Evolutionary conservation across 306 rosid species (phyloP), one percentile per base, ranked within the genome.

Genomic region (Lablab purpureus): DNA sequence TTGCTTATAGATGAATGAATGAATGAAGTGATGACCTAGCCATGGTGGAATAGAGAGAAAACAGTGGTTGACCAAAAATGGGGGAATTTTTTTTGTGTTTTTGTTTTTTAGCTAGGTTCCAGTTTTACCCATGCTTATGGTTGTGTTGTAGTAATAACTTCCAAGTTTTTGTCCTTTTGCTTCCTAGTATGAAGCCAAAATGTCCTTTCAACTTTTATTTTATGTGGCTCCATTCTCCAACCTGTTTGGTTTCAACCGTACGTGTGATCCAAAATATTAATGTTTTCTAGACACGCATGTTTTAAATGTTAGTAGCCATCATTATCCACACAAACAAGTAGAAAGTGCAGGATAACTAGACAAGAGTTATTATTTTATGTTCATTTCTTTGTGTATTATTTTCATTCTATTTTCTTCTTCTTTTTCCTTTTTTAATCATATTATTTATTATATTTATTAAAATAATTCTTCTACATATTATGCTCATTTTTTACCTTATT

Each of bases 141-240:
- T 3, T 60, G 21, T 65, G 85, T 66, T 78, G 83, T 69, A 86
- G 83, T 69, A 86, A 86, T 86, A 84, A 86, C 87, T 40, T 68
- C 65, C 14, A 63, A 71, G 73, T 84, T 30, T 75, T 74, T 80
- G 86, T 87, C 76, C 60, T 81, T 78, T 85, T 87, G 93, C 78
- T 81, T 75, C 88, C 84, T 83, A 77, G 87, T 43, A 68, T 76
- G 89, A 73, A 78, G 88, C 91, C 93, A 87, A 76, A 86, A 73
- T 66, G 73, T 74, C 90, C 87, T 81, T 76, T 79, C 46, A 43
- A 77, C 85, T 79, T 80, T 58, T 67, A 28, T 73, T 37, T 71
- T 46, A 50, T 71, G 75, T 74, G 84, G 71, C 30, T 80, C 49
- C 71, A 47, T 41, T 65, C 43, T 81, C 59, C 59, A 46, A 43